Conservation (phyloP, 768 basidiomycete species). For the Chlorophyllum brunneum region DNA sequence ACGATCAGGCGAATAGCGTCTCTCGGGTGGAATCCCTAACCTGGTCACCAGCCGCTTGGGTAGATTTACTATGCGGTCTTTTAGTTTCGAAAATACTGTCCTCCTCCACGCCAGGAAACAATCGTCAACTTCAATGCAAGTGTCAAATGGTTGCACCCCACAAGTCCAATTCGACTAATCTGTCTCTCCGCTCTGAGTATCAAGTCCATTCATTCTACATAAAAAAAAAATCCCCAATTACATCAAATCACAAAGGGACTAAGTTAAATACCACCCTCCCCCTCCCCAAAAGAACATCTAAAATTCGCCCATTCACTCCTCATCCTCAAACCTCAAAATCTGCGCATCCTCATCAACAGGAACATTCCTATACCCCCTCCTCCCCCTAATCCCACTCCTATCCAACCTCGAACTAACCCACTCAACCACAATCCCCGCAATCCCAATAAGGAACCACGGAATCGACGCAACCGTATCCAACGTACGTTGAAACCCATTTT, state of each 20-base stretch:
- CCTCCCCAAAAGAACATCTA: background rate
- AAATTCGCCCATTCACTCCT: conserved; percentile 34
- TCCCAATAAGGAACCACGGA: conserved; percentile 85
- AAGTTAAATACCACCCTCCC: background rate
- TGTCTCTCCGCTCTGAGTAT: background rate
- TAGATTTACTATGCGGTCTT: no score
- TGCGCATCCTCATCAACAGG: conserved; percentile 88
- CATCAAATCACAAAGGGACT: background rate
- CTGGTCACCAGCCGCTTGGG: no score
- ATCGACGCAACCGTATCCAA: conserved; percentile 80
- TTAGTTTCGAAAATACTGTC: no score
- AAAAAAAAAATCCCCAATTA: background rate
- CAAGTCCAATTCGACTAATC: background rate
- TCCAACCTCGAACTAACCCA: conserved; percentile 51
- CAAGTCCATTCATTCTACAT: background rate
- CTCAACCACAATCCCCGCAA: conserved; percentile 71
- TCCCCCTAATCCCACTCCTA: conserved; percentile 36
- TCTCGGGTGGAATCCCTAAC: no score
- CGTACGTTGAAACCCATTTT: conserved; percentile 12
- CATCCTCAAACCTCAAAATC: conserved; percentile 81
- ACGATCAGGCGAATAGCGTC: background rate
- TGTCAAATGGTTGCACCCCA: background rate
- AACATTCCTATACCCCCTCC: conserved; percentile 72
- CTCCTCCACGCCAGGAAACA: no score
- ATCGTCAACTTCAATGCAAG: no score